These are phyloP conservation scores for Megacollybia platyphylla DNA, from an alignment of 1,284 basidiomycete genomes.

Conservation along the genomic window DNA sequence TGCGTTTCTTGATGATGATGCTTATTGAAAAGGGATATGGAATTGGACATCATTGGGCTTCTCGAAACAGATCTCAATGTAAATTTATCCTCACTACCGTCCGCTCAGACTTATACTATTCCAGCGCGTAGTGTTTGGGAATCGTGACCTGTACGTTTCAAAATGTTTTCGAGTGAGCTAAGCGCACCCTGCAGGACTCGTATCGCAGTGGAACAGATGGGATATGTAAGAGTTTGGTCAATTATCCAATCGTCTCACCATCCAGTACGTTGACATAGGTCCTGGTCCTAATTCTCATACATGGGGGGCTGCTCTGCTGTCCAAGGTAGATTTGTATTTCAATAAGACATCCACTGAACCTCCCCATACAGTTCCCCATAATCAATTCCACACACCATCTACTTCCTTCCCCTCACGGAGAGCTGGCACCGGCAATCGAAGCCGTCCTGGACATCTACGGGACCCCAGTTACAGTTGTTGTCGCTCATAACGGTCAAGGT, in stretches of 20 bases:
- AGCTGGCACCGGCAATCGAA: constrained; percentile 88
- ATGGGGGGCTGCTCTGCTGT: constrained; percentile 79
- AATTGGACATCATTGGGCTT: constrained; percentile 73
- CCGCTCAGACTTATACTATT: constrained; percentile 1
- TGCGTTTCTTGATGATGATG: constrained; percentile 7
- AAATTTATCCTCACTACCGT: constrained; percentile 14
- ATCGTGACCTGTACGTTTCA: constrained; percentile 69
- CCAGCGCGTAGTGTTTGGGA: constrained; percentile 79
- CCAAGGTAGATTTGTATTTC: constrained; percentile 40
- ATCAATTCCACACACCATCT: constrained; percentile 83
- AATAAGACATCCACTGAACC: neutral
- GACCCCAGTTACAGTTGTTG: constrained; percentile 69
- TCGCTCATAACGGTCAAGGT: constrained; percentile 92
- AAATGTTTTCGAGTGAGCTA: constrained; percentile 1
- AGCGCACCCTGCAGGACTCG: constrained; percentile 40
- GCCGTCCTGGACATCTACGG: constrained; percentile 82
- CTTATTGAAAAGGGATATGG: constrained; percentile 45
- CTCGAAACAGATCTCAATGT: constrained; percentile 85
- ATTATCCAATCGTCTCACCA: constrained; percentile 1
- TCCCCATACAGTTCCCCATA: constrained; percentile 67
- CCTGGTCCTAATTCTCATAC: constrained; percentile 87
- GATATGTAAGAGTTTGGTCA: constrained; percentile 49
- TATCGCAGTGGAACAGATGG: constrained; percentile 66
- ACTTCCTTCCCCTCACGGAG: constrained; percentile 78
- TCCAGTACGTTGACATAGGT: constrained; percentile 67